phyloP scores from a whole-genome alignment of 2,329 filamentous ascomycete species.

The Capronia coronata region DNA sequence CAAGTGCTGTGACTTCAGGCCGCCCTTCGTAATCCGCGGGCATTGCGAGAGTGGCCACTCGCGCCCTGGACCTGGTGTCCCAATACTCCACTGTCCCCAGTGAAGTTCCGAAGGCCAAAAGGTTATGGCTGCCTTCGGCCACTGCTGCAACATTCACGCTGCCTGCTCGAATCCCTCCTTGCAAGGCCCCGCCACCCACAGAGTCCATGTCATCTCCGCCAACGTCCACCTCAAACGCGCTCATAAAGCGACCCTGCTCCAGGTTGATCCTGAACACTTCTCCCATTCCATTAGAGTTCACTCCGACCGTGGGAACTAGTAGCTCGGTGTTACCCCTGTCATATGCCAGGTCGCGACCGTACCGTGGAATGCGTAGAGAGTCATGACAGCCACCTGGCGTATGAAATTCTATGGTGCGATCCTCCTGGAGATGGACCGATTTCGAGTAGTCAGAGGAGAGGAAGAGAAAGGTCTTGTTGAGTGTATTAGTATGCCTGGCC shows the following conservation, averaged over 20 bases:
- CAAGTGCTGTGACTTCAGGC: slow-evolving; percentile 72
- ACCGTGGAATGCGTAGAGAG: slow-evolving; percentile 79
- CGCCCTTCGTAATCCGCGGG: slow-evolving; percentile 38
- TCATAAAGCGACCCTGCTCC: slow-evolving; percentile 89
- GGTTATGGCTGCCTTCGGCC: slow-evolving; percentile 80
- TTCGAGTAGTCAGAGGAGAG: slow-evolving; percentile 90
- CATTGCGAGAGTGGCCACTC: slow-evolving; percentile 67
- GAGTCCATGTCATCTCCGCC: slow-evolving; percentile 69
- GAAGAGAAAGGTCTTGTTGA: slow-evolving; percentile 86
- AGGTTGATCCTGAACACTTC: slow-evolving; percentile 92
- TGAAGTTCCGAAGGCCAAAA: slow-evolving; percentile 88
- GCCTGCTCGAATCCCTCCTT: slow-evolving; percentile 78
- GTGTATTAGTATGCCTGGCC: slow-evolving; percentile 79
- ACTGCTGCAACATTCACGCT: slow-evolving; percentile 82
- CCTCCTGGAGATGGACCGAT: slow-evolving; percentile 84
- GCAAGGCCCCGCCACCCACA: slow-evolving; percentile 64
- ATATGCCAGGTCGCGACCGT: slow-evolving; percentile 84
- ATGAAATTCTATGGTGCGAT: slow-evolving; percentile 88
- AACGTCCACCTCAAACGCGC: slow-evolving; percentile 83
- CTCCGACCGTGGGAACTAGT: slow-evolving; percentile 77
- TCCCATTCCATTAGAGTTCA: slow-evolving; percentile 76
- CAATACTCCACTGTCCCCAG: slow-evolving; percentile 96
- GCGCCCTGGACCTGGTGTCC: slow-evolving; percentile 77
- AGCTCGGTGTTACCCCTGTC: slow-evolving; percentile 76
- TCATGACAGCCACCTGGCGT: slow-evolving; percentile 84